Evolutionary conservation across 2,329 filamentous ascomycete species (phyloP).

Genomic region (Aschersonia sp.): DNA sequence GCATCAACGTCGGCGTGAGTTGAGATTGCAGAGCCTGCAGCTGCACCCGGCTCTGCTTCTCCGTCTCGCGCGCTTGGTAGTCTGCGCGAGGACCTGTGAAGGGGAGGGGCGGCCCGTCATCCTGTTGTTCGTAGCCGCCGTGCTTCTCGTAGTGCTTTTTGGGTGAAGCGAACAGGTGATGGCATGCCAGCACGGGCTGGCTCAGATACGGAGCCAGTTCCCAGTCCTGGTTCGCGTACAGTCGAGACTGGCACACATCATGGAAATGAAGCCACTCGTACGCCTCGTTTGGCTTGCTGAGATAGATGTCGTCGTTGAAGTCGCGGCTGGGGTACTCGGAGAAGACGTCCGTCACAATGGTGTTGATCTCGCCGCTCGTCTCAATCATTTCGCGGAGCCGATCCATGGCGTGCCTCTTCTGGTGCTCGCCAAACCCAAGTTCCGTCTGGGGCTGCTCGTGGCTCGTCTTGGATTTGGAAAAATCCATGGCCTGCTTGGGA

Average conservation of each 20-base stretch:
- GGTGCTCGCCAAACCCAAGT: conserved; percentile 58
- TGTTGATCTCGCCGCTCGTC: conserved; percentile 63
- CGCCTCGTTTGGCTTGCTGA: conserved; percentile 74
- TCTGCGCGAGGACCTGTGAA: conserved; percentile 76
- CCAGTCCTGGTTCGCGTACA: conserved; percentile 84
- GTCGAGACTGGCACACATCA: conserved; percentile 62
- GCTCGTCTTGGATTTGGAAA: conserved; percentile 24
- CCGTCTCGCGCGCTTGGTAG: conserved; percentile 65
- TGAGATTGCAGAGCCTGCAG: conserved; percentile 60
- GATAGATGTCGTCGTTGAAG: conserved; percentile 83
- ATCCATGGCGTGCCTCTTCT: conserved; percentile 59
- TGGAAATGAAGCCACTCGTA: conserved; percentile 97
- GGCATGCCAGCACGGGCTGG: conserved; percentile 78
- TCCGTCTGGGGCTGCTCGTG: conserved; percentile 43
- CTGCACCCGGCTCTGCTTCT: conserved; percentile 63
- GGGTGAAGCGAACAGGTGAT: conserved; percentile 74
- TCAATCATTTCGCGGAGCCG: conserved; percentile 64
- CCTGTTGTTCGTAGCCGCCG: conserved; percentile 28
- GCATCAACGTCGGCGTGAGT: conserved; percentile 55
- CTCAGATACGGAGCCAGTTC: conserved; percentile 79
- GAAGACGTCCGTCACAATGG: conserved; percentile 74
- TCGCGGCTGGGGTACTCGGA: conserved; percentile 72
- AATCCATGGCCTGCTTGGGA: conserved; percentile 37
- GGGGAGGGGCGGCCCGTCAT: conserved; percentile 42
- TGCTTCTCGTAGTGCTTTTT: conserved; percentile 29